Conservation (phyloP, 805 yeast species). For the Saturnispora zaruensis region DNA sequence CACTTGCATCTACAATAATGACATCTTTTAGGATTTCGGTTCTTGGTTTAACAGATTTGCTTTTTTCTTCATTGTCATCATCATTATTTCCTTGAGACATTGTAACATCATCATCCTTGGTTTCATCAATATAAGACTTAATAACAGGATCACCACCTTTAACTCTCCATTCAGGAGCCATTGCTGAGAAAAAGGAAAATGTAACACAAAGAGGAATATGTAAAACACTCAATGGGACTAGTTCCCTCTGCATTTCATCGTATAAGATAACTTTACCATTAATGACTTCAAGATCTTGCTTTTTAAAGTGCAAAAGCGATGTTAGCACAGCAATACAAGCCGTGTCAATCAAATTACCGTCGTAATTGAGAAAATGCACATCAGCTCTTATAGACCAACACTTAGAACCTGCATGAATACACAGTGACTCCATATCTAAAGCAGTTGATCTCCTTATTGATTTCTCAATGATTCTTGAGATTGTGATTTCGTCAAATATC, state of each 20-base stretch:
- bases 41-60: slow-evolving; percentile 1
- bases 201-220: slow-evolving; percentile 89
- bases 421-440: slow-evolving; percentile 79
- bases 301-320: slow-evolving; percentile 70
- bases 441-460: slow-evolving; percentile 88
- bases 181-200: slow-evolving; percentile 74
- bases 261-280: slow-evolving; percentile 57
- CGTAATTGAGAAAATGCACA: slow-evolving; percentile 79
- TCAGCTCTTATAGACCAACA: slow-evolving; percentile 92
- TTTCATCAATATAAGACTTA: slow-evolving; percentile 1
- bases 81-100: not conserved
- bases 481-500: slow-evolving; percentile 57
- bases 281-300: slow-evolving; percentile 72
- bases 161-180: slow-evolving; percentile 55
- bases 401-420: slow-evolving; percentile 83
- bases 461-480: slow-evolving; percentile 79
- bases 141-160: slow-evolving; percentile 36
- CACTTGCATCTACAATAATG: slow-evolving; percentile 64
- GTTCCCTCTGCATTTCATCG: slow-evolving; percentile 69
- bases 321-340: slow-evolving; percentile 87
- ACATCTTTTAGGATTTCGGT: slow-evolving; percentile 46
- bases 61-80: not conserved
- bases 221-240: slow-evolving; percentile 73
- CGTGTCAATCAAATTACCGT: slow-evolving; percentile 88
- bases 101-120: slow-evolving; percentile 7